These are phyloP conservation scores for Nakazawaea laoshanensis DNA, from an alignment of 805 yeast species.

Conservation along the genomic window DNA sequence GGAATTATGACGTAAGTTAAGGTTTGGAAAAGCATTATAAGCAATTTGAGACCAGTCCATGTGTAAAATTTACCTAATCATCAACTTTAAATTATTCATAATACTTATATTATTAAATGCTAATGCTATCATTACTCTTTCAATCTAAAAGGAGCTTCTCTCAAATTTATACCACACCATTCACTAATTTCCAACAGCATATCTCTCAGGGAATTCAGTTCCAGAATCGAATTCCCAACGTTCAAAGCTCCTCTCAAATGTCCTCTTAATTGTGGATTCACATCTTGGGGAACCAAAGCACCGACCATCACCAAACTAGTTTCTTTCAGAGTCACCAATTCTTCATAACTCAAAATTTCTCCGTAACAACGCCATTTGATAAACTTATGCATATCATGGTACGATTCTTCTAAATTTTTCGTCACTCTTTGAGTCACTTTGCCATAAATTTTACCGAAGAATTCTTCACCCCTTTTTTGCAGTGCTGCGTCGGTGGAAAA, in stretches of 20 bases:
- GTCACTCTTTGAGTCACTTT: slow-evolving; percentile 65
- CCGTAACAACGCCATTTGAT: slow-evolving; percentile 69
- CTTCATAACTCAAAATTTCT: slow-evolving; percentile 64
- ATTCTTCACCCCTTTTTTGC: slow-evolving; percentile 39
- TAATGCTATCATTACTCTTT: too few relatives aligned
- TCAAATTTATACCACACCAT: slow-evolving; percentile 71
- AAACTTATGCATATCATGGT: slow-evolving; percentile 79
- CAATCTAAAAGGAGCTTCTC: too few relatives aligned
- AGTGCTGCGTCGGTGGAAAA: slow-evolving; percentile 5
- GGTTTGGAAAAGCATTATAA: too few relatives aligned
- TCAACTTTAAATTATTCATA: too few relatives aligned
- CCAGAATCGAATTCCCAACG: slow-evolving; percentile 61
- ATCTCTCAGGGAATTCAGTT: slow-evolving; percentile 49
- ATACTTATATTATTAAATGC: too few relatives aligned
- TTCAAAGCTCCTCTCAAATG: slow-evolving; percentile 83
- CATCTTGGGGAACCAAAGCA: slow-evolving; percentile 84
- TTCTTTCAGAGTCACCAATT: slow-evolving; percentile 54
- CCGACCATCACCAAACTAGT: slow-evolving; percentile 74
- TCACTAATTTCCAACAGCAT: slow-evolving; percentile 56
- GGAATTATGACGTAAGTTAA: too few relatives aligned
- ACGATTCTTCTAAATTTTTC: slow-evolving; percentile 60
- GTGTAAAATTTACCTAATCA: too few relatives aligned
- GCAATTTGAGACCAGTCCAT: too few relatives aligned
- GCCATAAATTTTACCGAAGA: slow-evolving; percentile 73
- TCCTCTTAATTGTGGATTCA: slow-evolving; percentile 87